Evolutionary conservation across 73 alveolate species (phyloP).

Genomic region (Paramecium sexaurelia): DNA sequence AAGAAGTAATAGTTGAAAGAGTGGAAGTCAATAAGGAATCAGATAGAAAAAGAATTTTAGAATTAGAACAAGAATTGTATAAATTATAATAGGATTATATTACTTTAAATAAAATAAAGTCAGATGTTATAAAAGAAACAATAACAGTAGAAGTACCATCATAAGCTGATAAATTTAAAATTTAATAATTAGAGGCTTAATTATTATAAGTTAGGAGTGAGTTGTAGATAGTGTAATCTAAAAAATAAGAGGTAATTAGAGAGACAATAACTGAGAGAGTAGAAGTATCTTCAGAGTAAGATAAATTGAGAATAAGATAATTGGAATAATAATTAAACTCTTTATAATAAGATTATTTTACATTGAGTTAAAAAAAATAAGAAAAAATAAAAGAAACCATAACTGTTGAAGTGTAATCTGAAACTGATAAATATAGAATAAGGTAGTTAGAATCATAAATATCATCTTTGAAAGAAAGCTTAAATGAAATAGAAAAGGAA

Average conservation of each 20-base stretch:
- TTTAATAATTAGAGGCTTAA: neutral
- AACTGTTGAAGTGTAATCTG: neutral
- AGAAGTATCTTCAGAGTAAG: constrained; percentile 18
- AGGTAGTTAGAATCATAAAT: neutral
- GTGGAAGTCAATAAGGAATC: constrained; percentile 1
- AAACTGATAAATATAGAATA: neutral
- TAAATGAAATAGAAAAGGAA: neutral
- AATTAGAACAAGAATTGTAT: neutral
- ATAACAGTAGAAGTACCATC: constrained; percentile 13
- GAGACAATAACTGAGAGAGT: constrained; percentile 17
- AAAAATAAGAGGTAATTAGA: constrained; percentile 40
- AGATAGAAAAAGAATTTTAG: constrained; percentile 26
- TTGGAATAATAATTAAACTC: neutral
- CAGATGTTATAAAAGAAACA: constrained; percentile 1
- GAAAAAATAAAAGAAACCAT: constrained; percentile 3
- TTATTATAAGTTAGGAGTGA: neutral
- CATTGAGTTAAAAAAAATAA: neutral
- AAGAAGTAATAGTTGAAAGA: neutral
- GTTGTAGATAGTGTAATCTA: neutral
- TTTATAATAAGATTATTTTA: neutral
- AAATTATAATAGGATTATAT: neutral
- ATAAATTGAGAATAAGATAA: constrained; percentile 26
- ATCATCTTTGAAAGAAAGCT: neutral
- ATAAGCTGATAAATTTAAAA: neutral
- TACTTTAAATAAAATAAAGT: neutral